These are phyloP conservation scores for Solanum infundibuliforme DNA, from an alignment of 257 asterid genomes.

Conservation along the genomic window DNA sequence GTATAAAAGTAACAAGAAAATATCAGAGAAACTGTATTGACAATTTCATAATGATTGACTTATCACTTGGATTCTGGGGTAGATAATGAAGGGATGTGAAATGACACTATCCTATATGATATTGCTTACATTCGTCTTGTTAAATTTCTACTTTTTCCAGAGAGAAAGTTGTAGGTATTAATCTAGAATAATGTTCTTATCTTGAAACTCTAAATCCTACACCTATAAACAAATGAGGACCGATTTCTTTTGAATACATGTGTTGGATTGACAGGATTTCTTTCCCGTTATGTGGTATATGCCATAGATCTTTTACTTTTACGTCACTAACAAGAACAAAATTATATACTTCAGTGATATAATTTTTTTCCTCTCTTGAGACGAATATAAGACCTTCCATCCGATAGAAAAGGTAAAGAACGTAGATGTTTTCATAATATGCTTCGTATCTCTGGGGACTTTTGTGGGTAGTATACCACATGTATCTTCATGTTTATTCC, in stretches of 20 bases:
- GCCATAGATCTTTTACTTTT: neutral
- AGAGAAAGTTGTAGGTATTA: neutral
- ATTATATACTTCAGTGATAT: neutral
- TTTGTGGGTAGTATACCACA: neutral
- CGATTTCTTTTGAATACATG: neutral
- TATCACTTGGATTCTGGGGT: neutral
- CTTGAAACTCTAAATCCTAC: too few relatives aligned
- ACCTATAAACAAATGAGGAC: too few relatives aligned
- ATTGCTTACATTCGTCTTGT: neutral
- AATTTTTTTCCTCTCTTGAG: neutral
- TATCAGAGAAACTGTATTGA: neutral
- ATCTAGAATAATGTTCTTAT: too few relatives aligned
- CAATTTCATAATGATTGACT: neutral
- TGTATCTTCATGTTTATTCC: neutral
- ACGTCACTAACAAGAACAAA: neutral
- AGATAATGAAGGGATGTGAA: neutral
- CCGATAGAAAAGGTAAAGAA: neutral
- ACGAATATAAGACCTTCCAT: too few relatives aligned
- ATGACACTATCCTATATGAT: neutral
- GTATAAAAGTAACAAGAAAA: neutral
- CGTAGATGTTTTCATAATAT: too few relatives aligned
- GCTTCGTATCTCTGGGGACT: neutral
- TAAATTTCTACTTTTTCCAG: neutral
- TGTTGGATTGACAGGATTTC: neutral
- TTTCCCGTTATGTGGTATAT: neutral